phyloP scores from a whole-genome alignment of 345 rosid genomes.

The Lenwebbia sp. region DNA sequence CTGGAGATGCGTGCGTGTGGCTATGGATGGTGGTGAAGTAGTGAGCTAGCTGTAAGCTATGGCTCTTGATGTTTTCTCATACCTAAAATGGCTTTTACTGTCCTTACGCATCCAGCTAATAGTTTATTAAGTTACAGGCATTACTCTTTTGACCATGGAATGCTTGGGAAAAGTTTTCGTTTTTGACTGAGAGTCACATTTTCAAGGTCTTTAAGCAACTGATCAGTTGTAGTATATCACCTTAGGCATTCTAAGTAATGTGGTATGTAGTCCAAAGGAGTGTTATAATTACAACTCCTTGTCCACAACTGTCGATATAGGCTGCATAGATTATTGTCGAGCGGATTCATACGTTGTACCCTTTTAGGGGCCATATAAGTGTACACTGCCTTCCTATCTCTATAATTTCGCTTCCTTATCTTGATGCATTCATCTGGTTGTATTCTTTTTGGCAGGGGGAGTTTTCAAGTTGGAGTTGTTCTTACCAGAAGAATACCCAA shows the following conservation, averaged over 20 bases:
- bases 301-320: background rate
- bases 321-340: background rate
- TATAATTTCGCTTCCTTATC: background rate
- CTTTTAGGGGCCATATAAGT: background rate
- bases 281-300: background rate
- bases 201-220: background rate
- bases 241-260: background rate
- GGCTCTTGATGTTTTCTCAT: background rate
- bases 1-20: background rate
- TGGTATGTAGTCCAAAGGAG: background rate
- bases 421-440: background rate
- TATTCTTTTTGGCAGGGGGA: slow-evolving; percentile 48
- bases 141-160: background rate
- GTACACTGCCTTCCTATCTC: background rate
- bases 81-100: background rate
- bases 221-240: background rate
- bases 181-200: background rate
- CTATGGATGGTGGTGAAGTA: background rate
- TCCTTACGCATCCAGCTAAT: background rate
- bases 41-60: background rate
- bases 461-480: slow-evolving; percentile 98
- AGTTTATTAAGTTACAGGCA: background rate
- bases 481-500: slow-evolving; percentile 99
- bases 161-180: background rate
- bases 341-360: background rate